Evolutionary conservation across 1,139 yeast species (phyloP).

Genomic region (Arxiozyma bovina): DNA sequence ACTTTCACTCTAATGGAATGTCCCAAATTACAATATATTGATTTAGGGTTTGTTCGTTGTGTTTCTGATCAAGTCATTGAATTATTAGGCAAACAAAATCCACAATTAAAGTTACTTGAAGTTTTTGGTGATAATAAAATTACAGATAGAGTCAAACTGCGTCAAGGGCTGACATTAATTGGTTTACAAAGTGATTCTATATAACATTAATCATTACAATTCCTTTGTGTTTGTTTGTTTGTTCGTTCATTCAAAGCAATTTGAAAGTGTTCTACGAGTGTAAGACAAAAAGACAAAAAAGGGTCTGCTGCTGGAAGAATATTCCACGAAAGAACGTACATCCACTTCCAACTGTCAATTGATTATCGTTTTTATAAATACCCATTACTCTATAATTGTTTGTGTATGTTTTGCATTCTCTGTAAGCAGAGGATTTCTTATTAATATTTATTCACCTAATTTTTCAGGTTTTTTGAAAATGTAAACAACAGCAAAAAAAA

Average conservation of each 20-base stretch:
- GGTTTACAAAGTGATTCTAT: conserved; percentile 62
- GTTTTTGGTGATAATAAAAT: conserved; percentile 73
- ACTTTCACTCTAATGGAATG: conserved; percentile 42
- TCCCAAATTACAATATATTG: conserved; percentile 56
- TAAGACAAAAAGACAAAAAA: too few species aligned
- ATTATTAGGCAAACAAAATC: conserved; percentile 47
- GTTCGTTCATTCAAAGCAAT: background rate
- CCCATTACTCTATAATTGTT: too few species aligned
- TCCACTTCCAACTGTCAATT: background rate
- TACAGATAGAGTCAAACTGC: conserved; percentile 44
- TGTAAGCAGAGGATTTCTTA: background rate
- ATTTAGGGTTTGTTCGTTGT: conserved; percentile 67
- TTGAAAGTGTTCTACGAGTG: background rate
- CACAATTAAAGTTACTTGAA: conserved; percentile 55
- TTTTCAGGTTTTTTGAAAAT: background rate
- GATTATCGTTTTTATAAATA: background rate
- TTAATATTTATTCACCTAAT: background rate
- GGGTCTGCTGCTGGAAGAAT: background rate
- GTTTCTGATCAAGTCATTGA: conserved; percentile 58
- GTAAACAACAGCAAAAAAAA: conserved; percentile 1
- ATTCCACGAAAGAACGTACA: background rate
- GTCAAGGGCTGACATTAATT: conserved; percentile 52
- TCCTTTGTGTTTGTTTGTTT: too few species aligned
- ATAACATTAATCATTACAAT: background rate
- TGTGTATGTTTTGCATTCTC: background rate